Conservation (phyloP, 2,329 filamentous ascomycete genomes). For the Paramyrothecium sp. region DNA sequence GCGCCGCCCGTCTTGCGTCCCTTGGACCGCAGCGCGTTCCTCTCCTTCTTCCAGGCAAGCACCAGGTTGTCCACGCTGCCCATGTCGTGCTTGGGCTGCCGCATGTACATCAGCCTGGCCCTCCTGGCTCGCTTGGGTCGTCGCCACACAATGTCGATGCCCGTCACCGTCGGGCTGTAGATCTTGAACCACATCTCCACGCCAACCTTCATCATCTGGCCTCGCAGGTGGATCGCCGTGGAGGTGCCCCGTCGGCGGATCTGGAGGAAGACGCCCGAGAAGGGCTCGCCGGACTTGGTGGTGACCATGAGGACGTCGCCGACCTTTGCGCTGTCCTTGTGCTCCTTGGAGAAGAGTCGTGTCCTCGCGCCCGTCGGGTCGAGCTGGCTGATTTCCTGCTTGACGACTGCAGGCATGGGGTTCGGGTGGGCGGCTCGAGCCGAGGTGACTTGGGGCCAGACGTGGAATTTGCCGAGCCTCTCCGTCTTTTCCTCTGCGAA, state of each 20-base stretch:
- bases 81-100: conserved; percentile 82
- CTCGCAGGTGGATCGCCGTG: conserved; percentile 82
- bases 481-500: conserved; percentile 29
- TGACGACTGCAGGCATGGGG: conserved; percentile 66
- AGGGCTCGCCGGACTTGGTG: conserved; percentile 77
- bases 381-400: conserved; percentile 68
- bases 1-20: conserved; percentile 21
- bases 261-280: conserved; percentile 83
- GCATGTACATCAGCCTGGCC: conserved; percentile 87
- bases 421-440: conserved; percentile 57
- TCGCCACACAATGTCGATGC: conserved; percentile 91
- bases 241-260: conserved; percentile 87
- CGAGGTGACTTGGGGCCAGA: conserved; percentile 57
- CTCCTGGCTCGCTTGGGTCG: conserved; percentile 80
- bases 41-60: conserved; percentile 46
- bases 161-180: conserved; percentile 84
- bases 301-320: conserved; percentile 93
- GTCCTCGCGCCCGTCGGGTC: conserved; percentile 84
- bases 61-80: conserved; percentile 83
- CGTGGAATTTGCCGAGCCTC: conserved; percentile 41
- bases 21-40: conserved; percentile 35
- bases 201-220: conserved; percentile 80
- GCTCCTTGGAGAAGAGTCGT: conserved; percentile 74
- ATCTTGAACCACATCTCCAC: conserved; percentile 99
- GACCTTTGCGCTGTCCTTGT: conserved; percentile 74